Conservation (phyloP, 2,329 filamentous ascomycete species). For the Pseudogymnoascus sp. region DNA sequence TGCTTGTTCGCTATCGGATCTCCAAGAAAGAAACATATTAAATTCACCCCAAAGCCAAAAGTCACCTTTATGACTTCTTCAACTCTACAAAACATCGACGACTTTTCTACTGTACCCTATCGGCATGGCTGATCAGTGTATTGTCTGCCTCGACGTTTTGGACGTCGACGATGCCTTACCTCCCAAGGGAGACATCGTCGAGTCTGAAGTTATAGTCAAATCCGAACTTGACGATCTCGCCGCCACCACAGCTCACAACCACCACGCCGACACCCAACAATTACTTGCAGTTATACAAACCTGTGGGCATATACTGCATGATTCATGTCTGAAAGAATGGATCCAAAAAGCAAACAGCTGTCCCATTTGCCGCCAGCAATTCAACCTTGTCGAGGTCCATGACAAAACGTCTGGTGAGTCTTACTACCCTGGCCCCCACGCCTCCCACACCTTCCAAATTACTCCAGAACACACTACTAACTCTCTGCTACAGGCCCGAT, state of each 20-base stretch:
- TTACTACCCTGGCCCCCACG: slow-evolving; percentile 15
- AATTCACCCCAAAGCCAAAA: neutral
- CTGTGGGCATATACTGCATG: slow-evolving; percentile 87
- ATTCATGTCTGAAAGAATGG: slow-evolving; percentile 89
- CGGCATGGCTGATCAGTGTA: slow-evolving; percentile 53
- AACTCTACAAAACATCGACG: slow-evolving; percentile 3
- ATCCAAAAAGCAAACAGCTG: slow-evolving; percentile 95
- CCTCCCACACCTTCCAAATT: neutral
- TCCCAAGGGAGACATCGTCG: slow-evolving; percentile 22
- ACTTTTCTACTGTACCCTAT: slow-evolving; percentile 10
- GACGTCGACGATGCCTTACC: slow-evolving; percentile 37
- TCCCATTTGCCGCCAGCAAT: slow-evolving; percentile 86
- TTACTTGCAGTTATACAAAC: slow-evolving; percentile 54
- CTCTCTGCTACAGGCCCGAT: slow-evolving; percentile 38
- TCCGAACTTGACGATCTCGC: slow-evolving; percentile 1
- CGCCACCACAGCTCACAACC: slow-evolving; percentile 19
- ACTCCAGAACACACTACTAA: slow-evolving; percentile 14
- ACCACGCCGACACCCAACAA: slow-evolving; percentile 14
- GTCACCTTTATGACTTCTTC: slow-evolving; percentile 12
- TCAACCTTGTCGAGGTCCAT: slow-evolving; percentile 83
- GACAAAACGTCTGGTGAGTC: slow-evolving; percentile 69
- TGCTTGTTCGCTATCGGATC: slow-evolving; percentile 7
- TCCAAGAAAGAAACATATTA: neutral
- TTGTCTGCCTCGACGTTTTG: slow-evolving; percentile 53
- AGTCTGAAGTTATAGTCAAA: slow-evolving; percentile 11